A percentile compares a stretch with the other conserved stretches of the same genome.
Conservation (phyloP, 169 alveolate species). For the Plasmodium fragile region DNA sequence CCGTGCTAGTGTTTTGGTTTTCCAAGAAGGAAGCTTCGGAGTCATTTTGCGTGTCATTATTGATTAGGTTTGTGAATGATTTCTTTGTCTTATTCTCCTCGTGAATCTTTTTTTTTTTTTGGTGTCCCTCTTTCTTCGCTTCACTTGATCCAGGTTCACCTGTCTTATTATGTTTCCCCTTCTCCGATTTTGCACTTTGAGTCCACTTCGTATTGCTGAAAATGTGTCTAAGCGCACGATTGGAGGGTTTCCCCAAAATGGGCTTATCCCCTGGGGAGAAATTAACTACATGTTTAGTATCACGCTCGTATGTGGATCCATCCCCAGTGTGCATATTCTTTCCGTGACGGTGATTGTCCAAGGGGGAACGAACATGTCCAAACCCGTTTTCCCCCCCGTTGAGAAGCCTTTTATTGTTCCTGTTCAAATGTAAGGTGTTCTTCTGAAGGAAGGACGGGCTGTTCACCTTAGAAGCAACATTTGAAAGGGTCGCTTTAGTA, state of each 20-base stretch:
- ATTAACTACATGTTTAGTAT: neutral
- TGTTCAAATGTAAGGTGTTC: neutral
- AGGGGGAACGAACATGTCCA: neutral
- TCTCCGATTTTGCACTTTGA: neutral
- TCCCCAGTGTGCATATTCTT: neutral
- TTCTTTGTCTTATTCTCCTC: neutral
- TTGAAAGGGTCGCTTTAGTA: neutral
- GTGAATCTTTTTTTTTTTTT: neutral
- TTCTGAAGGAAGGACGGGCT: neutral
- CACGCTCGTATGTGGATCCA: neutral
- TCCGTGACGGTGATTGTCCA: neutral
- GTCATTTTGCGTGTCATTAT: neutral
- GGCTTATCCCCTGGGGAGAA: neutral
- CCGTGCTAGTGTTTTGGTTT: neutral
- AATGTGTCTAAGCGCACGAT: neutral
- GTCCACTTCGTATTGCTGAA: neutral
- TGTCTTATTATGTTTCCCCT: neutral
- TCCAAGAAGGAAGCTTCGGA: slow-evolving; percentile 14
- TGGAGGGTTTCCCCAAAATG: neutral
- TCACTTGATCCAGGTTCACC: neutral
- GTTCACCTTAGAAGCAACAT: neutral
- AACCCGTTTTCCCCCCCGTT: neutral
- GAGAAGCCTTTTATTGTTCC: neutral
- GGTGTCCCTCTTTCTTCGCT: neutral
- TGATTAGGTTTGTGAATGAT: neutral